phyloP scores from a whole-genome alignment of 768 basidiomycete genomes.

The Clitopilus passeckerianus region DNA sequence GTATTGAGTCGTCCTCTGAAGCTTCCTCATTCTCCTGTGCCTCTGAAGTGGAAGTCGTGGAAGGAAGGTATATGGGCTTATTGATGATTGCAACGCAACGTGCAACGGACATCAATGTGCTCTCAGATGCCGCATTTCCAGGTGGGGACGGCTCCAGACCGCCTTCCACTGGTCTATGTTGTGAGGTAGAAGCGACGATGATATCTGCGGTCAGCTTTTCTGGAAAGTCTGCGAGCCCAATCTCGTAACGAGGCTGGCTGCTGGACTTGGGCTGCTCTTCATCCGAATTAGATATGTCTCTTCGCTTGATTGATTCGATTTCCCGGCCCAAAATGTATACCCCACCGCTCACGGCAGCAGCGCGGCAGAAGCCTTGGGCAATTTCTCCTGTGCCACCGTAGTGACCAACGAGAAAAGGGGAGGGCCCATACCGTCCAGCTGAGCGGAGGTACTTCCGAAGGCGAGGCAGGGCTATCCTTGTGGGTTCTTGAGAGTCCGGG shows the following conservation, averaged over 20 bases:
- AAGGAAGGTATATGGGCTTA: conserved; percentile 24
- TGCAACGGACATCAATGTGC: conserved; percentile 7
- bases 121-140: not conserved
- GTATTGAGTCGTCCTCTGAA: conserved; percentile 12
- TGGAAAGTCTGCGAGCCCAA: conserved; percentile 56
- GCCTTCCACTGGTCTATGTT: conserved; percentile 18
- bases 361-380: conserved; percentile 85
- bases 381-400: conserved; percentile 94
- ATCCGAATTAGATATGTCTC: not conserved
- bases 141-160: not conserved
- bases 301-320: conserved; percentile 24
- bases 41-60: conserved; percentile 1
- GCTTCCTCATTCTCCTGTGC: conserved; percentile 16
- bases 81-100: conserved; percentile 34
- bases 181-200: conserved; percentile 44
- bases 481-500: conserved; percentile 46
- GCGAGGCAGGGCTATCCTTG: conserved; percentile 61
- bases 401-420: conserved; percentile 89
- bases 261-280: conserved; percentile 2
- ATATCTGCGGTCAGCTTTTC: conserved; percentile 52
- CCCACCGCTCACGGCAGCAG: conserved; percentile 75
- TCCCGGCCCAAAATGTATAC: conserved; percentile 68
- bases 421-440: conserved; percentile 74
- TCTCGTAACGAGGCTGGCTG: conserved; percentile 26
- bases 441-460: conserved; percentile 73